Evolutionary conservation across 2,329 filamentous ascomycete genomes (phyloP), one percentile per base, ranked within the genome.

Genomic region (Ceratocystis papillata): DNA sequence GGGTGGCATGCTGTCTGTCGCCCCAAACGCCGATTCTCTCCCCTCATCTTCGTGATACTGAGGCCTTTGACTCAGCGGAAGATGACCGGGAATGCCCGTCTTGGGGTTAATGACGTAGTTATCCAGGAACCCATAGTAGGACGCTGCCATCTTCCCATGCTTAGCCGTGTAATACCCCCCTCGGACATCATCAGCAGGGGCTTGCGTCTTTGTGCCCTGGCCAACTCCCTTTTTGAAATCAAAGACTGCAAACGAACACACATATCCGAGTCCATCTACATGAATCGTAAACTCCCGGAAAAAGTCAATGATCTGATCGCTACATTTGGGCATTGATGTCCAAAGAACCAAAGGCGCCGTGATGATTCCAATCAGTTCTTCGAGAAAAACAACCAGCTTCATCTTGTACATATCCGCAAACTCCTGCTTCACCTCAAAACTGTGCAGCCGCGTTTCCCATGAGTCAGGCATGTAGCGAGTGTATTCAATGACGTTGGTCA

Each of bases 251-350:
- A 96, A 97, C 0, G 93, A 96, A 75, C 94, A 99, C 10, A 97
- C 90, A 70, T 96, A 93, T 25, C 94, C 94, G 45, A 99, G 82
- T 0, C 94, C 94, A 72, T 99, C 94, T 17, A 99, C 93, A 71
- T 99, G 92, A 25, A 99, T 86, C 0, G 94, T 97, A 71, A 97
- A 96, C 73, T 99, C 94, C 48, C 94, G 87, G 79, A 99, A 97
- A 76, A 99, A 99, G 76, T 99, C 94, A 67, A 97, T 87, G 69
- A 99, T 87, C 67, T 92, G 89, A 70, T 97, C 93, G 73, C 89
- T 93, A 74, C 89, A 95, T 70, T 86, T 88, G 0, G 92, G 90
- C 44, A 97, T 80, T 68, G 89, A 92, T 73, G 89, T 87, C 77
- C 92, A 88, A 12, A 99, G 82, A 53, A 99, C 83, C 71, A 96